These are phyloP conservation scores for Didymella keratinophila DNA, from an alignment of 2,329 filamentous ascomycete genomes.

Conservation along the genomic window DNA sequence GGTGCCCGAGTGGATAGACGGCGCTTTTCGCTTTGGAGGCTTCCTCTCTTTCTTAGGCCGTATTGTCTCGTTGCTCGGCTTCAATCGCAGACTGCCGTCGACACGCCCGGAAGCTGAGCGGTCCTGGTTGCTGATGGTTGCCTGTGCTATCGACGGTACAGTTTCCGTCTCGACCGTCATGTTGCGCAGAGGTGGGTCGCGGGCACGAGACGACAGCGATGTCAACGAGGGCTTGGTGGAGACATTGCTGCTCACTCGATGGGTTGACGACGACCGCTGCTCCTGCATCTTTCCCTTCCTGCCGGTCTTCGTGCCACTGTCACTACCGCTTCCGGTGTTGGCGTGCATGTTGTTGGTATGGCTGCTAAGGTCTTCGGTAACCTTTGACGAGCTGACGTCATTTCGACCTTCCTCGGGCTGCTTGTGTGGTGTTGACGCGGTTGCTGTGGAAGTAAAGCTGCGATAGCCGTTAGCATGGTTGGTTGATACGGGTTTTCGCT, in stretches of 20 bases:
- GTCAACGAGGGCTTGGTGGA: constrained; percentile 72
- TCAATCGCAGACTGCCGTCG: constrained; percentile 80
- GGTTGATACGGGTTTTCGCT: constrained; percentile 28
- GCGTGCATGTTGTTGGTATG: constrained; percentile 50
- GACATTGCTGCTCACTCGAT: constrained; percentile 55
- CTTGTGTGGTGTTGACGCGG: constrained; percentile 32
- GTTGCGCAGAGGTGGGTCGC: constrained; percentile 78
- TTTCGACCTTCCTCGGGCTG: constrained; percentile 51
- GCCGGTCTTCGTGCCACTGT: constrained; percentile 59
- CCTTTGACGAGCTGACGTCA: constrained; percentile 55
- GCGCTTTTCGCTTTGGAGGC: constrained; percentile 76
- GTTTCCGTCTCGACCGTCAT: constrained; percentile 99
- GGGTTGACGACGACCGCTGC: constrained; percentile 57
- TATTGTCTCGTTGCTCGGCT: constrained; percentile 94
- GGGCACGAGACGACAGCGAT: constrained; percentile 69
- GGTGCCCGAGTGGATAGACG: constrained; percentile 73
- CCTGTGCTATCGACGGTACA: constrained; percentile 87
- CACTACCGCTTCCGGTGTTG: constrained; percentile 67
- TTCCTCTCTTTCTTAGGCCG: constrained; percentile 93
- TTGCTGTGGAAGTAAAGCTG: constrained; percentile 30
- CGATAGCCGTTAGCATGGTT: constrained; percentile 32
- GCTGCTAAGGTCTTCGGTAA: constrained; percentile 57
- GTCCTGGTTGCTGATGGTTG: constrained; percentile 70
- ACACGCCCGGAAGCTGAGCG: constrained; percentile 65
- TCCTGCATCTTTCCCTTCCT: constrained; percentile 45